phyloP scores from a whole-genome alignment of 306 rosid species.

The cucumber (Cucumis sativus) region DNA sequence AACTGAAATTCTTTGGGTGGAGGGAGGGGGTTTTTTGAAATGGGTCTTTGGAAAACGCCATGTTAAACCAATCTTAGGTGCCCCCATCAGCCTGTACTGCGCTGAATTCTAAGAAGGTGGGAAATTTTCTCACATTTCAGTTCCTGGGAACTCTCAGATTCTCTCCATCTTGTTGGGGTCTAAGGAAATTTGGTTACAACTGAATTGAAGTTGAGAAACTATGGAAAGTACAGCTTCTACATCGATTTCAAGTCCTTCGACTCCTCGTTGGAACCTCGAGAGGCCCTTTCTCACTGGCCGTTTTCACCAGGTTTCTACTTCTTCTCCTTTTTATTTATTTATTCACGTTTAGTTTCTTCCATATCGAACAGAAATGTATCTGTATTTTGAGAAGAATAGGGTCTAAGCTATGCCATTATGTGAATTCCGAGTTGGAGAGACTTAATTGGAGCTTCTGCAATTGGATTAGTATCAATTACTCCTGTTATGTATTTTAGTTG shows the following conservation, averaged over 20 bases:
- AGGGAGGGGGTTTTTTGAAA: neutral
- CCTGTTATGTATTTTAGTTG: neutral
- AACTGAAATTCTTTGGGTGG: neutral
- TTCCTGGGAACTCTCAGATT: neutral
- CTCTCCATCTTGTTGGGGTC: neutral
- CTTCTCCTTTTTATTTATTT: neutral
- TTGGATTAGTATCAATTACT: neutral
- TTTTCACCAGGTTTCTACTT: conserved; percentile 34
- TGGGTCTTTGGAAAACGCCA: neutral
- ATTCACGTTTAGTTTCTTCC: neutral
- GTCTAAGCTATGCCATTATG: neutral
- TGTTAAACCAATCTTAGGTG: neutral
- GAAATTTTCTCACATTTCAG: neutral
- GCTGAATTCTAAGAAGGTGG: neutral
- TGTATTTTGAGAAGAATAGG: neutral
- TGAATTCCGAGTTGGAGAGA: neutral
- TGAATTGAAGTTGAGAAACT: neutral
- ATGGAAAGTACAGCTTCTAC: conserved; percentile 21
- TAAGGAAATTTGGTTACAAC: neutral
- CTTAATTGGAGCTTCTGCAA: neutral
- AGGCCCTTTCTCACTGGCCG: conserved; percentile 52
- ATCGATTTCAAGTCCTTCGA: conserved; percentile 19
- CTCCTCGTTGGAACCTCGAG: conserved; percentile 46
- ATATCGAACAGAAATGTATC: neutral
- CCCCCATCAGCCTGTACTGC: neutral